Evolutionary conservation across 495 filamentous ascomycete genomes (phyloP).

Genomic region (Evernia prunastri): DNA sequence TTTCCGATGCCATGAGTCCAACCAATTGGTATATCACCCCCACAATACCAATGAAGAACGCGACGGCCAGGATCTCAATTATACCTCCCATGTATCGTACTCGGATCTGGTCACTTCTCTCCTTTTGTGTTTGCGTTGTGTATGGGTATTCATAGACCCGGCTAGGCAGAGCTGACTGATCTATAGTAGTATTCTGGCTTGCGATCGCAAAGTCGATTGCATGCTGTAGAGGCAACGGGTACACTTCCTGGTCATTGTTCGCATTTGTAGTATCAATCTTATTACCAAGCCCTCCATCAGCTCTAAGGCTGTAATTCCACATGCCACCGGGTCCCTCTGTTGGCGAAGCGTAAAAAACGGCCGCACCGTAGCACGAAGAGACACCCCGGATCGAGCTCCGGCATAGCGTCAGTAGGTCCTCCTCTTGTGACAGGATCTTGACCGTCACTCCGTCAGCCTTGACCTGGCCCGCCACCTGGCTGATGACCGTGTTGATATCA

Average conservation of each 20-base stretch:
- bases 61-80: slow-evolving; percentile 56
- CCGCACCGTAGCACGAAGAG: slow-evolving; percentile 66
- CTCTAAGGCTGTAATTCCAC: slow-evolving; percentile 84
- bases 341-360: slow-evolving; percentile 67
- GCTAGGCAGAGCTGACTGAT: slow-evolving; percentile 37
- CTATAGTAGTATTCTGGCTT: slow-evolving; percentile 37
- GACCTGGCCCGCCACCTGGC: slow-evolving; percentile 48
- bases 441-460: slow-evolving; percentile 50
- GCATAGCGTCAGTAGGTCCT: slow-evolving; percentile 55
- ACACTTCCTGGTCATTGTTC: slow-evolving; percentile 65
- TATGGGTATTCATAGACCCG: slow-evolving; percentile 62
- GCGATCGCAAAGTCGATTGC: slow-evolving; percentile 70
- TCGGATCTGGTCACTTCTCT: slow-evolving; percentile 55
- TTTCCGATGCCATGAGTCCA: slow-evolving; percentile 68
- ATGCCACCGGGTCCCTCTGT: slow-evolving; percentile 53
- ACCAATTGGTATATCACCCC: slow-evolving; percentile 69
- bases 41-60: slow-evolving; percentile 59
- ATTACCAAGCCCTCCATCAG: slow-evolving; percentile 56
- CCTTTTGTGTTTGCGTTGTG: slow-evolving; percentile 58
- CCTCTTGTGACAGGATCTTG: slow-evolving; percentile 43
- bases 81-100: slow-evolving; percentile 60
- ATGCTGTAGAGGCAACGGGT: slow-evolving; percentile 68
- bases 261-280: slow-evolving; percentile 52
- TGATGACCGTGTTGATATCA: slow-evolving; percentile 65
- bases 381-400: slow-evolving; percentile 62